Percentiles rank a stretch among this genome's conserved stretches.
These are phyloP conservation scores for Hexamita inflata DNA, from an alignment of 208 protist genomes.

Conservation along the genomic window DNA sequence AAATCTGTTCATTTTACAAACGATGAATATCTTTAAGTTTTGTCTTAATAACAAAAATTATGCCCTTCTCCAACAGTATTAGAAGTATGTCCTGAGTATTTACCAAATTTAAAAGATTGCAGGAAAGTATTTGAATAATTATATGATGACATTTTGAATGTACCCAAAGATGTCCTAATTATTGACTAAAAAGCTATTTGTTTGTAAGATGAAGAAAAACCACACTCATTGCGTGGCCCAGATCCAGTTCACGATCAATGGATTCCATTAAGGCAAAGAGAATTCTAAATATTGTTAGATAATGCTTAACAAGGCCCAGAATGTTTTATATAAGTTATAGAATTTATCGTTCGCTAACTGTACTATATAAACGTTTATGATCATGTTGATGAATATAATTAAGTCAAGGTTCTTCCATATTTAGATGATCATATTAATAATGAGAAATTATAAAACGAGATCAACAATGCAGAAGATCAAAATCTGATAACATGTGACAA, in stretches of 20 bases:
- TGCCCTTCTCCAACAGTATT: too few species aligned
- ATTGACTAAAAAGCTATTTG: background rate
- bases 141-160: background rate
- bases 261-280: background rate
- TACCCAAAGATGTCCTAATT: background rate
- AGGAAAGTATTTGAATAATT: too few species aligned
- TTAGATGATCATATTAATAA: constrained; percentile 13
- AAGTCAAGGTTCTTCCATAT: background rate
- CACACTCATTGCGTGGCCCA: background rate
- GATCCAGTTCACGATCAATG: constrained; percentile 19
- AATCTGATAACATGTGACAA: background rate
- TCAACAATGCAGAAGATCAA: constrained; percentile 18
- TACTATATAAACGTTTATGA: background rate
- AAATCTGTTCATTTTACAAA: too few species aligned
- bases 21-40: too few species aligned
- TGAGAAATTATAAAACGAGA: background rate
- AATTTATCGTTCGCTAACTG: background rate
- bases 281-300: background rate
- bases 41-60: too few species aligned
- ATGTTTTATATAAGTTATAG: background rate
- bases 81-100: too few species aligned
- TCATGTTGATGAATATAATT: background rate
- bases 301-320: background rate
- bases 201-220: background rate
- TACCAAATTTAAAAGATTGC: too few species aligned